A percentile compares a stretch with the other conserved stretches of the same genome.
These are phyloP conservation scores for Sphagnurus paluster DNA, from an alignment of 1,284 basidiomycete species.

Conservation along the genomic window DNA sequence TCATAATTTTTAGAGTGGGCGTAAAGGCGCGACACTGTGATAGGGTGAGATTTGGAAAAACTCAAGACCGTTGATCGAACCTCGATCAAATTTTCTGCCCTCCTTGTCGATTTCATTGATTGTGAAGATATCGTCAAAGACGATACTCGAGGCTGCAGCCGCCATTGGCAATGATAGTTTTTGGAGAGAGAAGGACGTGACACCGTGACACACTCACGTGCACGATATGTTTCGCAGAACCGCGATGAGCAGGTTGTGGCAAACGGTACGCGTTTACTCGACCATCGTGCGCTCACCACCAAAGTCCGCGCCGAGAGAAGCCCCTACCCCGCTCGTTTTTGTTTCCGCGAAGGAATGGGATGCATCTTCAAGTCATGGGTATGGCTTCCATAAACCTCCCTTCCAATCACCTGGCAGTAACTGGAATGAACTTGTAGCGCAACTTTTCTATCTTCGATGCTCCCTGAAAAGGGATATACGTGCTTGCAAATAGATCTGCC, in stretches of 20 bases:
- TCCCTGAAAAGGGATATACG: slow-evolving; percentile 60
- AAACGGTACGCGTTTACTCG: slow-evolving; percentile 17
- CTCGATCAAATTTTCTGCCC: slow-evolving; percentile 97
- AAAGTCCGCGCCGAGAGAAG: slow-evolving; percentile 41
- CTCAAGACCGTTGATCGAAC: slow-evolving; percentile 43
- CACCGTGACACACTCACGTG: slow-evolving; percentile 14
- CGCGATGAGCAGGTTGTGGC: slow-evolving; percentile 1
- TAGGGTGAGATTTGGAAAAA: slow-evolving; percentile 6
- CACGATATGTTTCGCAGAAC: not conserved
- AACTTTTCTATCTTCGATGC: slow-evolving; percentile 42
- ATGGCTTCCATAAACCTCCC: slow-evolving; percentile 4
- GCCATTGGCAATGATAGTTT: slow-evolving; percentile 50
- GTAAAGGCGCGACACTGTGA: slow-evolving; percentile 81
- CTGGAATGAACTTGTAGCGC: slow-evolving; percentile 33
- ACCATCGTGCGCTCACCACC: slow-evolving; percentile 40
- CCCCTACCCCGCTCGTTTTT: slow-evolving; percentile 54
- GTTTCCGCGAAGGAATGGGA: slow-evolving; percentile 44
- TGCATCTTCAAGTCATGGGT: slow-evolving; percentile 35
- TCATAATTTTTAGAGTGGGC: slow-evolving; percentile 85
- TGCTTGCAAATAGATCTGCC: slow-evolving; percentile 55
- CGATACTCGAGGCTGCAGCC: slow-evolving; percentile 65
- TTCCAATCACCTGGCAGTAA: slow-evolving; percentile 10
- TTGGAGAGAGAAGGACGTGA: slow-evolving; percentile 3
- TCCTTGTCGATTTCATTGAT: slow-evolving; percentile 86
- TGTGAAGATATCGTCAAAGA: slow-evolving; percentile 91